These are phyloP conservation scores for Albugo laibachii DNA, from an alignment of 352 stramenopile species.

Conservation along the genomic window DNA sequence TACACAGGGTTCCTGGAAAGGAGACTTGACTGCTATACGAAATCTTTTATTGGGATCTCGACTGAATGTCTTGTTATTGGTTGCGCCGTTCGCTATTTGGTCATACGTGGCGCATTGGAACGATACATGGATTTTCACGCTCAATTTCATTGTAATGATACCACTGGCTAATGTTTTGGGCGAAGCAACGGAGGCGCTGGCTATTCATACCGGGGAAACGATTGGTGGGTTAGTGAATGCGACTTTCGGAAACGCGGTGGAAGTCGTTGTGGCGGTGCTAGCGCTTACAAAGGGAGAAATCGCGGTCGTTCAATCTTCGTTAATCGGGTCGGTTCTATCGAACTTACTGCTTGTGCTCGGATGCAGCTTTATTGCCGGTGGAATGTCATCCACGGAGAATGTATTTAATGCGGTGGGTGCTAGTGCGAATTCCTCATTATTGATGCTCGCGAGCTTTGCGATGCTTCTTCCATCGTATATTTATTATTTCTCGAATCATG, in stretches of 20 bases:
- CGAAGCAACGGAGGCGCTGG: slow-evolving; percentile 93
- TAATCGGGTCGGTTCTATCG: slow-evolving; percentile 94
- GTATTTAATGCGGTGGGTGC: slow-evolving; percentile 85
- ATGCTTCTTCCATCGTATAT: slow-evolving; percentile 88
- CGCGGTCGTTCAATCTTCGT: slow-evolving; percentile 90
- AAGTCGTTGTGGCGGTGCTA: slow-evolving; percentile 92
- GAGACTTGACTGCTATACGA: slow-evolving; percentile 12
- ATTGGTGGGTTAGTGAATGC: slow-evolving; percentile 95
- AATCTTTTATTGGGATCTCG: slow-evolving; percentile 24
- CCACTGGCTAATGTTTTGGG: slow-evolving; percentile 90
- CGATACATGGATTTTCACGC: slow-evolving; percentile 77
- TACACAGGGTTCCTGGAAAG: no score
- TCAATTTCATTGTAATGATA: slow-evolving; percentile 96
- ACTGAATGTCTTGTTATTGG: slow-evolving; percentile 50
- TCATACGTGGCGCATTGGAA: slow-evolving; percentile 33
- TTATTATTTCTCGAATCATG: slow-evolving; percentile 57
- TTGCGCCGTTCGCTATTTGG: slow-evolving; percentile 40
- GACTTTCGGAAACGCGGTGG: slow-evolving; percentile 95
- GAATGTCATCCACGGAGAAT: slow-evolving; percentile 56
- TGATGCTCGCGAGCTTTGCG: slow-evolving; percentile 86
- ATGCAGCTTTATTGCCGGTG: slow-evolving; percentile 88
- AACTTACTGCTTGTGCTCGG: slow-evolving; percentile 96
- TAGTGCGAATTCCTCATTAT: slow-evolving; percentile 86
- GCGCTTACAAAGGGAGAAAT: slow-evolving; percentile 88
- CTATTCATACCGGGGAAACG: slow-evolving; percentile 91